Conservation (phyloP, 768 basidiomycete species). For the Neoboletus magnificus region DNA sequence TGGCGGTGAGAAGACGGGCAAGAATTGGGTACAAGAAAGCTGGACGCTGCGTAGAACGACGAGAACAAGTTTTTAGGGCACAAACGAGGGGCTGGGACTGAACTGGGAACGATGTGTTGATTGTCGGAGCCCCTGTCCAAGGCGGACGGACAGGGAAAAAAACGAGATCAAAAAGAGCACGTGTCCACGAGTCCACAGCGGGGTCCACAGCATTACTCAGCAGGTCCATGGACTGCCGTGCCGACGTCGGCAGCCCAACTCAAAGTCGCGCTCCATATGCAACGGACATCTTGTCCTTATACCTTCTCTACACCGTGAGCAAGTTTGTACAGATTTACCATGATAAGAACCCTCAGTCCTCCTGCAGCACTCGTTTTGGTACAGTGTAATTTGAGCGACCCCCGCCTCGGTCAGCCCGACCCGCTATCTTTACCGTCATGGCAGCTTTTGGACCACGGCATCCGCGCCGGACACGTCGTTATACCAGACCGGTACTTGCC, state of each 20-base stretch:
- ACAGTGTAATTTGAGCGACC: background rate
- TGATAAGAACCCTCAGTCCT: slow-evolving; percentile 21
- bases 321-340: slow-evolving; percentile 15
- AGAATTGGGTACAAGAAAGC: background rate
- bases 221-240: slow-evolving; percentile 26
- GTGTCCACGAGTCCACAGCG: slow-evolving; percentile 23
- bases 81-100: slow-evolving; percentile 10
- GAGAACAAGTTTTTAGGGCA: slow-evolving; percentile 14
- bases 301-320: background rate
- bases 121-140: slow-evolving; percentile 39
- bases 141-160: slow-evolving; percentile 35
- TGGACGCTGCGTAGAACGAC: slow-evolving; percentile 4
- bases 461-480: slow-evolving; percentile 9
- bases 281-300: too few relatives aligned
- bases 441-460: background rate
- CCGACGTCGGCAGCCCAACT: slow-evolving; percentile 11
- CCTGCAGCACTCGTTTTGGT: slow-evolving; percentile 6
- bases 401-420: background rate
- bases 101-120: slow-evolving; percentile 29
- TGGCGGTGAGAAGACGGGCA: background rate
- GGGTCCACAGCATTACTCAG: slow-evolving; percentile 17
- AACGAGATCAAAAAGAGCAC: slow-evolving; percentile 34
- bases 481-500: background rate
- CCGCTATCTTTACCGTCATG: background rate
- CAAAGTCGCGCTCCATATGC: background rate